Base-by-base conservation (phyloP, 495 filamentous ascomycete genomes). In the Stereocaulon alpinum region DNA sequence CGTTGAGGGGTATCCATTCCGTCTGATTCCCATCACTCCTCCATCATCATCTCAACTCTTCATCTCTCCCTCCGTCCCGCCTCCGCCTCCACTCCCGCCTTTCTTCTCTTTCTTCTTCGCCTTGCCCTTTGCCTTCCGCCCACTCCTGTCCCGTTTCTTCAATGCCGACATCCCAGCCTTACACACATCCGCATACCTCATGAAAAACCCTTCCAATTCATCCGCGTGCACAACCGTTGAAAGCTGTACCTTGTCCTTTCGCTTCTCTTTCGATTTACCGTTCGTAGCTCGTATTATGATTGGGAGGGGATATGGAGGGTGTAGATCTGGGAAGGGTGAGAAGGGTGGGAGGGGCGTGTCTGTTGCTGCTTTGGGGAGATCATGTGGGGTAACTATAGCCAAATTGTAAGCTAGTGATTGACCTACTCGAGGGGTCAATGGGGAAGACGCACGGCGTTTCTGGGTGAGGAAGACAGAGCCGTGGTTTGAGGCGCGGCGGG, bases 71-170 rank as follows among this genome's bases (percentile, higher is more conserved):
- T 32, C 48, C 37, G 15, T 49, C 32, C 57, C 51, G 9, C 29
- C 60, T 24, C 24, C 24, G 9, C 20, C 54, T 14, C 53, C 60
- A 14, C 24, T 51, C 40, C 32, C 40, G 37, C 76, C 66, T 37
- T 37, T 37, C 82, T 84, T 74, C 81, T 82, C 56, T 74, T 82
- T 88, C 71, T 82, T 87, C 80, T 86, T 89, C 57, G 82, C 83
- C 76, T 83, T 83, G 53, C 77, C 77, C 73, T 87, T 88, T 12
- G 34, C 34, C 77, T 91, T 96, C 67, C 80, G 77, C 75, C 84
- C 89, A 61, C 81, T 89, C 64, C 89, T 78, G 77, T 96, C 91
- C 56, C 92, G 75, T 75, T 94, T 96, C 86, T 96, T 97, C 76
- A 98, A 66, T 20, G 78, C 82, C 30, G 80, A 76, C 91, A 96